phyloP scores from a whole-genome alignment of 768 basidiomycete genomes.

The Boletus sp. region DNA sequence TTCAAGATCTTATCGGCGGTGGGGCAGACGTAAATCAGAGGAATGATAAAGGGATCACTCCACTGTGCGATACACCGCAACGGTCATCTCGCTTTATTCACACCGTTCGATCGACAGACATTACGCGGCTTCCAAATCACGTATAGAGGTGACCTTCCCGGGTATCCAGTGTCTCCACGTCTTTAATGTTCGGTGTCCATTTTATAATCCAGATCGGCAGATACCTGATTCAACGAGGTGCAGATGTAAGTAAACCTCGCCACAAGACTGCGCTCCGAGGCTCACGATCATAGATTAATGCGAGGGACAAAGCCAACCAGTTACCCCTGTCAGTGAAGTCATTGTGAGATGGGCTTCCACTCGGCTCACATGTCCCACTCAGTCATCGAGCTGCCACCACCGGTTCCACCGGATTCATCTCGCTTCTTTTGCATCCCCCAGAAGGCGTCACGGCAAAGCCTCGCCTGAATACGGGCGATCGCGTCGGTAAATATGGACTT shows the following conservation, averaged over 20 bases:
- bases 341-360: background rate
- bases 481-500: constrained; percentile 50
- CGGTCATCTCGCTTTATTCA: constrained; percentile 1
- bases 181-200: constrained; percentile 25
- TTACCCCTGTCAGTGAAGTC: constrained; percentile 63
- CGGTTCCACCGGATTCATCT: constrained; percentile 86
- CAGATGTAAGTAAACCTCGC: constrained; percentile 66
- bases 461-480: constrained; percentile 82
- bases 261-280: constrained; percentile 28
- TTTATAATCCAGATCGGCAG: constrained; percentile 69
- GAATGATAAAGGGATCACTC: constrained; percentile 80
- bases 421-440: constrained; percentile 82
- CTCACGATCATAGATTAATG: constrained; percentile 72
- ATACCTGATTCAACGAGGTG: constrained; percentile 80
- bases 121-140: constrained; percentile 91
- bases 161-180: constrained; percentile 20
- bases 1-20: constrained; percentile 73
- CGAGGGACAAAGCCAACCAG: constrained; percentile 91
- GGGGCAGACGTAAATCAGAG: constrained; percentile 78
- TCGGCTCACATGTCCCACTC: constrained; percentile 8
- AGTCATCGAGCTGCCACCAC: constrained; percentile 97
- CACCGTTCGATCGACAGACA: constrained; percentile 48
- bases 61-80: constrained; percentile 53
- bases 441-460: constrained; percentile 62
- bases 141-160: constrained; percentile 59